phyloP scores from a whole-genome alignment of 2,329 filamentous ascomycete species.

The Sporothrix humicola region DNA sequence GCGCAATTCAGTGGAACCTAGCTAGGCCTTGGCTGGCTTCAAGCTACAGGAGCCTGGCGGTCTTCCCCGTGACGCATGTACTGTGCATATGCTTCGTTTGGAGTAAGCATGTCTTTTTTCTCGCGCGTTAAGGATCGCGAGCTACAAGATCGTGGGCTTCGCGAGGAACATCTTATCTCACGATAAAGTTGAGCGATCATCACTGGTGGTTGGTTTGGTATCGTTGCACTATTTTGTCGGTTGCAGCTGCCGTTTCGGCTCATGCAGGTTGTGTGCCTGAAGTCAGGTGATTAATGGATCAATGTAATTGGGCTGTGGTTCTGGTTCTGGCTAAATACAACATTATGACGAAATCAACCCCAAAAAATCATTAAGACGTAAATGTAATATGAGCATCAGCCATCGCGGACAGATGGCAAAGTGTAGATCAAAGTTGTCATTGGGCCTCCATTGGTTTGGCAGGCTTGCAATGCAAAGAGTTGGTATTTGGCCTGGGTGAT shows the following conservation, averaged over 20 bases:
- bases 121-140: too few relatives aligned
- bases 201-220: neutral
- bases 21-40: constrained; percentile 3
- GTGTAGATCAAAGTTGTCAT: constrained; percentile 9
- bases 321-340: constrained; percentile 20
- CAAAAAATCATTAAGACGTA: constrained; percentile 16
- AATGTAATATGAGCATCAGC: neutral
- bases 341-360: constrained; percentile 15
- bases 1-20: neutral
- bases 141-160: neutral
- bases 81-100: neutral
- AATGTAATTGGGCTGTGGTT: neutral
- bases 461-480: constrained; percentile 25
- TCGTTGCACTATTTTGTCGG: neutral
- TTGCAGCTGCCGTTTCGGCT: constrained; percentile 15
- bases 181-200: neutral
- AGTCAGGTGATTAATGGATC: constrained; percentile 21
- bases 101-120: too few relatives aligned
- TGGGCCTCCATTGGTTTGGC: constrained; percentile 23
- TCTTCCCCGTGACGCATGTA: neutral
- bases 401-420: neutral
- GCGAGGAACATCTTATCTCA: neutral
- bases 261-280: neutral
- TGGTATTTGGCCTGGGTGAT: constrained; percentile 26
- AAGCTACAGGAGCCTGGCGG: neutral